phyloP scores from a whole-genome alignment of 768 basidiomycete species.

The Amanita polypyramis region DNA sequence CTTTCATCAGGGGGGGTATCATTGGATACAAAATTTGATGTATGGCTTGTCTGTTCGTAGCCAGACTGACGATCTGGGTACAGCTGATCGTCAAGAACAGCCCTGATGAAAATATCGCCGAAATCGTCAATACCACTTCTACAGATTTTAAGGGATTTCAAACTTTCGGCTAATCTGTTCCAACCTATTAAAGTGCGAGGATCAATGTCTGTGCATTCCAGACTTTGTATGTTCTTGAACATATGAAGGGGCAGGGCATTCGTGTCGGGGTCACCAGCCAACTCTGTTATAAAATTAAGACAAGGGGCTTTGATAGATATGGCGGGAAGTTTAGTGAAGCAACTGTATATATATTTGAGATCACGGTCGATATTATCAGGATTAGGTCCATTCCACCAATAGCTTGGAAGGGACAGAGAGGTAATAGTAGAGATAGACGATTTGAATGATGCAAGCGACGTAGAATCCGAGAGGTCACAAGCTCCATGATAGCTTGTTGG shows the following conservation, averaged over 20 bases:
- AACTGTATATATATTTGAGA: slow-evolving; percentile 80
- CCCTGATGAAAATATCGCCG: slow-evolving; percentile 62
- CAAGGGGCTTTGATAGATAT: slow-evolving; percentile 57
- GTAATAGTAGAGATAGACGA: slow-evolving; percentile 74
- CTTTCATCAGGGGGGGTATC: background rate
- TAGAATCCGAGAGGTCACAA: slow-evolving; percentile 59
- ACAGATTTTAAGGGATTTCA: slow-evolving; percentile 65
- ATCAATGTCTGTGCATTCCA: slow-evolving; percentile 75
- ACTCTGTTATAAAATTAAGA: slow-evolving; percentile 55
- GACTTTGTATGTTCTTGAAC: slow-evolving; percentile 75
- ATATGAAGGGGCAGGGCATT: slow-evolving; percentile 72
- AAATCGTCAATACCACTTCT: slow-evolving; percentile 79
- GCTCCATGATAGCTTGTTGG: slow-evolving; percentile 66
- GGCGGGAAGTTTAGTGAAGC: slow-evolving; percentile 85
- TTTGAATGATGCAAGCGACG: slow-evolving; percentile 65
- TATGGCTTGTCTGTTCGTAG: background rate
- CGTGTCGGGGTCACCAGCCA: slow-evolving; percentile 55
- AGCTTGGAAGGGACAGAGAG: slow-evolving; percentile 55
- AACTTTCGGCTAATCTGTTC: slow-evolving; percentile 63
- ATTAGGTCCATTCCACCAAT: slow-evolving; percentile 62
- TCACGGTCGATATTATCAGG: slow-evolving; percentile 56
- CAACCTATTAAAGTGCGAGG: slow-evolving; percentile 76
- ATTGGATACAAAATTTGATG: background rate
- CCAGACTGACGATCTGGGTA: slow-evolving; percentile 28
- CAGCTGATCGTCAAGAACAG: slow-evolving; percentile 70